phyloP scores from a whole-genome alignment of 2,329 filamentous ascomycete species.

The Fusarium siculi region DNA sequence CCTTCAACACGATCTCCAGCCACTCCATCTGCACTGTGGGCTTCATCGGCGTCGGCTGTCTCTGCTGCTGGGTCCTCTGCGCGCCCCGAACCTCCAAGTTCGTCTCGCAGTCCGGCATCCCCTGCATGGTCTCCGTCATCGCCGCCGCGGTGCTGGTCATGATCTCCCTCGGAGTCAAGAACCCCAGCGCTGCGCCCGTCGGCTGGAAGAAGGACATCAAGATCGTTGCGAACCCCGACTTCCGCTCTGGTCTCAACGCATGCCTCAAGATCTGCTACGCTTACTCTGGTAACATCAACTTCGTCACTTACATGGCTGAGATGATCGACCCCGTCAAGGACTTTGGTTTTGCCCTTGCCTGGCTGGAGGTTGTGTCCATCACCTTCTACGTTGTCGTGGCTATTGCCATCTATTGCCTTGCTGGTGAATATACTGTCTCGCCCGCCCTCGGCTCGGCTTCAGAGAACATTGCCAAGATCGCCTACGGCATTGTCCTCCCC shows the following conservation, averaged over 20 bases:
- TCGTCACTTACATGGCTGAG: conserved; percentile 51
- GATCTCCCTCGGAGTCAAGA: conserved; percentile 48
- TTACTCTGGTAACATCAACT: conserved; percentile 52
- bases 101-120: conserved; percentile 46
- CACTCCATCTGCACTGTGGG: conserved; percentile 73
- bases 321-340: conserved; percentile 49
- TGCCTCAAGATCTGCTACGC: conserved; percentile 51
- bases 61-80: conserved; percentile 71
- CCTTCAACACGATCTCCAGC: conserved; percentile 73
- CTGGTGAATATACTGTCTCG: conserved; percentile 44
- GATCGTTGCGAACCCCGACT: conserved; percentile 45
- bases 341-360: conserved; percentile 44
- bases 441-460: conserved; percentile 43
- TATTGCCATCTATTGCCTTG: conserved; percentile 44
- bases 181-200: conserved; percentile 44
- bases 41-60: conserved; percentile 71
- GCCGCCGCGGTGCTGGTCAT: conserved; percentile 52
- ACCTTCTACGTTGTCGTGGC: conserved; percentile 42
- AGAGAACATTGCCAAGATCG: conserved; percentile 39
- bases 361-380: conserved; percentile 42
- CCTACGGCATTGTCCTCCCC: conserved; percentile 48
- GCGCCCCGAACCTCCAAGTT: conserved; percentile 72
- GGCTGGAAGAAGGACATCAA: conserved; percentile 46
- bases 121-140: conserved; percentile 49
- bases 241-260: conserved; percentile 47